Percentiles rank a stretch among this genome's conserved stretches.
Evolutionary conservation across 2,329 filamentous ascomycete species (phyloP).

Genomic region (Trichocomaceae sp.): DNA sequence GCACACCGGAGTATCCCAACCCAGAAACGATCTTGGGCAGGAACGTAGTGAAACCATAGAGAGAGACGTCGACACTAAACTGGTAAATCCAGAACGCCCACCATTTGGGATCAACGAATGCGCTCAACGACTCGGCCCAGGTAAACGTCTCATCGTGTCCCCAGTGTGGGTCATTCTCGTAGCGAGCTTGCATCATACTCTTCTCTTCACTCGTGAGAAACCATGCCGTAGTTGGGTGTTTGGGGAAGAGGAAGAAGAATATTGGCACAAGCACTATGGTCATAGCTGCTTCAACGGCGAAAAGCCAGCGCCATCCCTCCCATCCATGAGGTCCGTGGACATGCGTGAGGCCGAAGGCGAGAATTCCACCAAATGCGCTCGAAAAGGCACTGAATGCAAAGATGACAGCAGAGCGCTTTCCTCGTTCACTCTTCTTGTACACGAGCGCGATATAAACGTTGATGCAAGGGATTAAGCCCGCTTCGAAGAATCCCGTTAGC

Average conservation of each 20-base stretch:
- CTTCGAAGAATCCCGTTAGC: slow-evolving; percentile 20
- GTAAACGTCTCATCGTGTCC: slow-evolving; percentile 22
- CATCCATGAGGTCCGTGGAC: slow-evolving; percentile 11
- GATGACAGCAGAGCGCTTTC: slow-evolving; percentile 9
- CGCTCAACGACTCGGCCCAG: slow-evolving; percentile 19
- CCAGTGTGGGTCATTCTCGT: slow-evolving; percentile 23
- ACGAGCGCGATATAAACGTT: slow-evolving; percentile 7
- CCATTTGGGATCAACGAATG: slow-evolving; percentile 21
- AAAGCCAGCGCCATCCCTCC: slow-evolving; percentile 25
- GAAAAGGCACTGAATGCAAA: slow-evolving; percentile 14
- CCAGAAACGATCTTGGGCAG: slow-evolving; percentile 11
- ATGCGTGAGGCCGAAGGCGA: slow-evolving; percentile 13
- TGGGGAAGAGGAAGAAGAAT: slow-evolving; percentile 10
- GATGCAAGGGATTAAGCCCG: slow-evolving; percentile 21
- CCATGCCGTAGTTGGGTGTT: slow-evolving; percentile 23
- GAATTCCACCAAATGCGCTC: slow-evolving; percentile 13
- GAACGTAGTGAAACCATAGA: slow-evolving; percentile 14
- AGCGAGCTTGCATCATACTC: slow-evolving; percentile 22
- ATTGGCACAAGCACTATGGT: slow-evolving; percentile 18
- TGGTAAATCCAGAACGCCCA: slow-evolving; percentile 27
- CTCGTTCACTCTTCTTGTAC: slow-evolving; percentile 10
- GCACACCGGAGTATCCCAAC: slow-evolving; percentile 9
- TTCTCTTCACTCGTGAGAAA: slow-evolving; percentile 18
- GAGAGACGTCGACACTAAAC: slow-evolving; percentile 21
- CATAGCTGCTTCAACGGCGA: slow-evolving; percentile 22